phyloP scores from a whole-genome alignment of 192 early-diverging fungal genomes.

The Thamnidium elegans region DNA sequence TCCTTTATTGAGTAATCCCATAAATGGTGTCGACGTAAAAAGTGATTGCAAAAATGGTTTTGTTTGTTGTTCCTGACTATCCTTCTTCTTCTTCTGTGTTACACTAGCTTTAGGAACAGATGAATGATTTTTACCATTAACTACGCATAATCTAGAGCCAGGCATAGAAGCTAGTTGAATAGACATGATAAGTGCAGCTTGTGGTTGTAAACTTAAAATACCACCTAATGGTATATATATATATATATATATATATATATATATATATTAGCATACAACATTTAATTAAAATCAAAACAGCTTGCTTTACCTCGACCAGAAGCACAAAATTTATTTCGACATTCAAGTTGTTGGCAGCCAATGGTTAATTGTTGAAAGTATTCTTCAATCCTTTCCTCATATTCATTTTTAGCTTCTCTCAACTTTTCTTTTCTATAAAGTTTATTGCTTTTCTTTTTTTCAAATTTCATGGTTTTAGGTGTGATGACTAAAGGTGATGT shows the following conservation, averaged over 20 bases:
- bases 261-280: too few species aligned
- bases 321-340: constrained; percentile 16
- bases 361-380: constrained; percentile 17
- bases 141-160: constrained; percentile 1
- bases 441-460: constrained; percentile 1
- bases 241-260: too few species aligned
- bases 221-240: too few species aligned
- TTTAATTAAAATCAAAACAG: too few species aligned
- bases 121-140: neutral
- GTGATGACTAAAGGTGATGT: neutral
- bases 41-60: constrained; percentile 12
- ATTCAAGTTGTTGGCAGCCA: constrained; percentile 11
- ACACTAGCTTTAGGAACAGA: neutral
- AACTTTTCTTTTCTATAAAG: constrained; percentile 10
- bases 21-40: constrained; percentile 6
- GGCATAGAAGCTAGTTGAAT: constrained; percentile 16
- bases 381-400: constrained; percentile 15
- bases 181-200: constrained; percentile 21
- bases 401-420: constrained; percentile 14
- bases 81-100: neutral
- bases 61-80: neutral
- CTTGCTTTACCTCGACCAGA: constrained; percentile 15
- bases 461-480: neutral
- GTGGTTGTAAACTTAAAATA: constrained; percentile 18
- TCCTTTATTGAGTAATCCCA: neutral